A percentile compares a stretch with the other conserved stretches of the same genome.
Conservation (phyloP, 441 rosid genomes). For the Populus hybrid region DNA sequence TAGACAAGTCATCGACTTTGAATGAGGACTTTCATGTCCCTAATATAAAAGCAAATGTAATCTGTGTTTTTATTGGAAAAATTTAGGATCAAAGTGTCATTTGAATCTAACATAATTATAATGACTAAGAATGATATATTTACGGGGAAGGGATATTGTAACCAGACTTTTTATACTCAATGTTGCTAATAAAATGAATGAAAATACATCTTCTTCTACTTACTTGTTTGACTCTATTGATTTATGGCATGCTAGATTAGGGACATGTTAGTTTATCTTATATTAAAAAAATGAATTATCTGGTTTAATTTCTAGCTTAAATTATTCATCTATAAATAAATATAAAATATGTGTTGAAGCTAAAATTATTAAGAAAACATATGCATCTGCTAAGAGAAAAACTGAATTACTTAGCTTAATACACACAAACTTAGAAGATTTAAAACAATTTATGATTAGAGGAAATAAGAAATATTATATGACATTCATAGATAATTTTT, state of each 20-base stretch:
- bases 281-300: not conserved
- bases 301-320: not conserved
- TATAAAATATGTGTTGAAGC: not conserved
- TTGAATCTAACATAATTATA: too few species aligned
- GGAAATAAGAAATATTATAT: not conserved
- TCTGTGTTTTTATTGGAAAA: too few species aligned
- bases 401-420: not conserved
- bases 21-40: too few species aligned
- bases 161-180: too few species aligned
- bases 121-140: too few species aligned
- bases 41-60: too few species aligned
- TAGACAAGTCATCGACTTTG: too few species aligned
- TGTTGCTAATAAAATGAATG: not conserved
- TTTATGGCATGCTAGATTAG: slow-evolving; percentile 1
- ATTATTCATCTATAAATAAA: too few species aligned
- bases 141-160: too few species aligned
- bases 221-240: too few species aligned
- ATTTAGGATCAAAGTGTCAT: too few species aligned
- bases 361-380: not conserved
- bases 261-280: not conserved
- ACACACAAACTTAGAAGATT: not conserved
- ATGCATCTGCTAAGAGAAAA: not conserved
- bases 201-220: too few species aligned
- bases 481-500: not conserved
- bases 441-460: not conserved